Evolutionary conservation across 768 basidiomycete species (phyloP), one percentile per base, ranked within the genome.

Genomic region (Lyophyllum semitale): DNA sequence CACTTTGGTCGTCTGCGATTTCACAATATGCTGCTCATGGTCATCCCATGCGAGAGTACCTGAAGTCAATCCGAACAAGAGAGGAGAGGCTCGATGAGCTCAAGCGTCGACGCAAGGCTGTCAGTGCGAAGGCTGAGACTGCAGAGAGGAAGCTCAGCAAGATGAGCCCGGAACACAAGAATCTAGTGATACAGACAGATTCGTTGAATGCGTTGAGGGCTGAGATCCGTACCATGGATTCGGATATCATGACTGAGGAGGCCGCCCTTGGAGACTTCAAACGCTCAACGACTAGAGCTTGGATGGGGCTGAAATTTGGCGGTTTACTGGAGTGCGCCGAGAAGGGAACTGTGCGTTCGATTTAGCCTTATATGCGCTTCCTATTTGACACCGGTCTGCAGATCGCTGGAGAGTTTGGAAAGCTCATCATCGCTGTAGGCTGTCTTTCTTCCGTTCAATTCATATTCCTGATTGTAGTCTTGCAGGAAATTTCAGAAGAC

Each of bases 131-230:
- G 58, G 90, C 93, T 0, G 94, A 96, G 51, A 71, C 82, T 17
- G 93, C 92, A 2, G 93, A 96, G 61, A 90, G 81, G 76, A 96
- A 95, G 67, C 80, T 98, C 33, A 83, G 79, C 71, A 96, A 89
- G 75, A 95, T 97, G 94, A 82, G 81, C 59, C 80, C 89, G 0
- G 92, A 95, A 69, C 84, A 95, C 74, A 98, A 96, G 78, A 89
- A 90, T 61, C 72, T 93, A 32, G 71, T 74, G 2, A 61, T 74
- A 51, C 95, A 96, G 69, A 88, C 86, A 1, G 91, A 93, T 23
- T 68, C 77, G 1, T 72, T 97, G 43, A 86, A 86, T 60, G 74
- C 75, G 13, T 72, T 95, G 26, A 81, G 88, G 49, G 87, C 87
- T 15, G 88, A 95, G 66, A 95, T 96, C 49, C 76, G 85, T 1